A percentile compares a stretch with the other conserved stretches of the same genome.
Evolutionary conservation across 2,329 filamentous ascomycete genomes (phyloP).

Genomic region (Botrytis hyacinthi): DNA sequence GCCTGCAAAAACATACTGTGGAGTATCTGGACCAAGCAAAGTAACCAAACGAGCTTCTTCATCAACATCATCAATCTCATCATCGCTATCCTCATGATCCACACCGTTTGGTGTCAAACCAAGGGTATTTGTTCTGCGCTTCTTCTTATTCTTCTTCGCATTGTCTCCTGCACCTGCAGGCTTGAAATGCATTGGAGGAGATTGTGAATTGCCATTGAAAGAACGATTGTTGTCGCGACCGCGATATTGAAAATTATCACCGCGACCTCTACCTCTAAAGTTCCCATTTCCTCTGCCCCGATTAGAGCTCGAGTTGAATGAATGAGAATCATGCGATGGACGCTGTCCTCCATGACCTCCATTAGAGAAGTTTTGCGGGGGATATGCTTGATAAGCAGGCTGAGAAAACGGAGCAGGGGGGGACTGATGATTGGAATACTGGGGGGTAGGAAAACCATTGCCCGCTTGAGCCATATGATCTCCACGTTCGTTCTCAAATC

Average conservation of each 20-base stretch:
- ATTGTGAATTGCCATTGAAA: constrained; percentile 23
- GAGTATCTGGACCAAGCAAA: constrained; percentile 39
- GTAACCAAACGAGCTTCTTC: constrained; percentile 50
- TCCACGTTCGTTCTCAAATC: constrained; percentile 50
- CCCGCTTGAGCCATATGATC: constrained; percentile 45
- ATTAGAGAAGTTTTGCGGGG: constrained; percentile 40
- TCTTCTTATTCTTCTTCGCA: constrained; percentile 60
- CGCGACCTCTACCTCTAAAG: constrained; percentile 40
- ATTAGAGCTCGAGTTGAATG: constrained; percentile 41
- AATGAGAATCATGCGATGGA: constrained; percentile 38
- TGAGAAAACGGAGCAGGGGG: constrained; percentile 37
- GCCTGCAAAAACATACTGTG: constrained; percentile 38
- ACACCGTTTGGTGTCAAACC: constrained; percentile 60
- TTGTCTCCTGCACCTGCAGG: constrained; percentile 41
- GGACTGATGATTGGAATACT: constrained; percentile 39
- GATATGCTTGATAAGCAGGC: constrained; percentile 42
- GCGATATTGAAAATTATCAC: constrained; percentile 43
- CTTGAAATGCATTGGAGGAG: constrained; percentile 26
- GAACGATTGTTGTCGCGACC: constrained; percentile 39
- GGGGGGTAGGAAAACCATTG: constrained; percentile 42
- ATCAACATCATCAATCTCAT: constrained; percentile 64
- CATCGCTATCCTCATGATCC: constrained; percentile 58
- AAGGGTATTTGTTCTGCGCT: constrained; percentile 68
- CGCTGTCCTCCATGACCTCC: constrained; percentile 34
- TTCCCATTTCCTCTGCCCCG: constrained; percentile 44